These are phyloP conservation scores for Epichloe aotearoae DNA, from an alignment of 2,329 filamentous ascomycete species.

Conservation along the genomic window DNA sequence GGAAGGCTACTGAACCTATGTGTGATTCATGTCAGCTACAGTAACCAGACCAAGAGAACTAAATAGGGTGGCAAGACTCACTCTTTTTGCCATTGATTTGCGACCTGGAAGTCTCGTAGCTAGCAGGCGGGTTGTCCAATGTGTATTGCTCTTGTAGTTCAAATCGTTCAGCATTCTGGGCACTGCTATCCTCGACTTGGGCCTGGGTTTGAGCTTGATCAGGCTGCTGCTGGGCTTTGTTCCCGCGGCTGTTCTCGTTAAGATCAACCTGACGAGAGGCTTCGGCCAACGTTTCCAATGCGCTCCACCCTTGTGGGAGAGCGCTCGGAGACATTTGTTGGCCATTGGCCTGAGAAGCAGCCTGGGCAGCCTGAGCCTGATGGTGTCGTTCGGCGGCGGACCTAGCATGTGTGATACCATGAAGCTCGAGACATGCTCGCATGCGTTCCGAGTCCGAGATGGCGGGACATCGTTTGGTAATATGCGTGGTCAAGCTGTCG, in stretches of 20 bases:
- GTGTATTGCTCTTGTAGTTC: constrained; percentile 47
- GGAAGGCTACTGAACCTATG: constrained; percentile 8
- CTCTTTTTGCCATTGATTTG: constrained; percentile 14
- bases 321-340: constrained; percentile 16
- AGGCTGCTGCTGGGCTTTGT: constrained; percentile 20
- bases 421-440: constrained; percentile 58
- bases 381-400: constrained; percentile 19
- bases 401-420: constrained; percentile 49
- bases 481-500: constrained; percentile 67
- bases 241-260: constrained; percentile 44
- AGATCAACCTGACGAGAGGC: constrained; percentile 70
- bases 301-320: constrained; percentile 54
- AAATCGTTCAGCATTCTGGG: constrained; percentile 25
- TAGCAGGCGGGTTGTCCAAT: constrained; percentile 39
- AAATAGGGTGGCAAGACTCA: constrained; percentile 10
- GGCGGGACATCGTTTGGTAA: constrained; percentile 76
- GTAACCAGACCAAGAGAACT: background rate
- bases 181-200: constrained; percentile 13
- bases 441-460: constrained; percentile 63
- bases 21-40: background rate
- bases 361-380: constrained; percentile 4
- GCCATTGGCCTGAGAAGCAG: constrained; percentile 13
- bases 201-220: constrained; percentile 14
- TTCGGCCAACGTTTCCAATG: constrained; percentile 75
- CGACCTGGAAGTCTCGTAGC: constrained; percentile 26